These are phyloP conservation scores for Diatrype stigma DNA, from an alignment of 2,329 filamentous ascomycete species.

Conservation along the genomic window DNA sequence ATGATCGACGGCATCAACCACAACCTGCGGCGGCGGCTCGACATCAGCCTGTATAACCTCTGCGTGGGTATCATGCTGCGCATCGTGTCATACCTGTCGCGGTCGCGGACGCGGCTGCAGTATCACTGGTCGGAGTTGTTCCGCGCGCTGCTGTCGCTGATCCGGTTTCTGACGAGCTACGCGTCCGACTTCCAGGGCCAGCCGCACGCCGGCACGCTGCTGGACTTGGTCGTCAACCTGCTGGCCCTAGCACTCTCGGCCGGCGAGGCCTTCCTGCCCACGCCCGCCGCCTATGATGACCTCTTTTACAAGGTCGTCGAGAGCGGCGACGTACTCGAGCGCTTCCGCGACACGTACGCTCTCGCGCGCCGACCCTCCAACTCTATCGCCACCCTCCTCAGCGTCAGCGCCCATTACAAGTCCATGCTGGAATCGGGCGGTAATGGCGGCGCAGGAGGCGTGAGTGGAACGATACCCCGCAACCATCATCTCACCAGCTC, in stretches of 20 bases:
- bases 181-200: slow-evolving; percentile 68
- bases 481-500: slow-evolving; percentile 72
- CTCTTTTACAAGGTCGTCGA: slow-evolving; percentile 98
- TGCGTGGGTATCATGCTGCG: slow-evolving; percentile 78
- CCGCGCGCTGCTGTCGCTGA: slow-evolving; percentile 79
- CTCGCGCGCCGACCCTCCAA: slow-evolving; percentile 54
- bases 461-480: too few species aligned
- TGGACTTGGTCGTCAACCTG: slow-evolving; percentile 75
- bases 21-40: slow-evolving; percentile 80
- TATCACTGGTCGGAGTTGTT: slow-evolving; percentile 98
- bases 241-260: slow-evolving; percentile 78
- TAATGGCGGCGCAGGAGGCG: too few species aligned
- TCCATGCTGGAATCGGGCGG: slow-evolving; percentile 54
- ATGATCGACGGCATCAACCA: slow-evolving; percentile 91
- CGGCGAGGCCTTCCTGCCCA: slow-evolving; percentile 87
- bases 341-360: slow-evolving; percentile 76
- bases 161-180: slow-evolving; percentile 88
- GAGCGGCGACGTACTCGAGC: slow-evolving; percentile 73
- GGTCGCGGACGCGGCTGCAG: slow-evolving; percentile 71
- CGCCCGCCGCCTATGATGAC: slow-evolving; percentile 85
- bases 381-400: slow-evolving; percentile 81
- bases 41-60: slow-evolving; percentile 79
- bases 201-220: slow-evolving; percentile 65
- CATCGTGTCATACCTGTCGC: slow-evolving; percentile 77
- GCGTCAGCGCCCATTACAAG: slow-evolving; percentile 81